Evolutionary conservation across 2,329 filamentous ascomycete species (phyloP), one percentile per base, ranked within the genome.

Genomic region (Colletotrichum sp.): DNA sequence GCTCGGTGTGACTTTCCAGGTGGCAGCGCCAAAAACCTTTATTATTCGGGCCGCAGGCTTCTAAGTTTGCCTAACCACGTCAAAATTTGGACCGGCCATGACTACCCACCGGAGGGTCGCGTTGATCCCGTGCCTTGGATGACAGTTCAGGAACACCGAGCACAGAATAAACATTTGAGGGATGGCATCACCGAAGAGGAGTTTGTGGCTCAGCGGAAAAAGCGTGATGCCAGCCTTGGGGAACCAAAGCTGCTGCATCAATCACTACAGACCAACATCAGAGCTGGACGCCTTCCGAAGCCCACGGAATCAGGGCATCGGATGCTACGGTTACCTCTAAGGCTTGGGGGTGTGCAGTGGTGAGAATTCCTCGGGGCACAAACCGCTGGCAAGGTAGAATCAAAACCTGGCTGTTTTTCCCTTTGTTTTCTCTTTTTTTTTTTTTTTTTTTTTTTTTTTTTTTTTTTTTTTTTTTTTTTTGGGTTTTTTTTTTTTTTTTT

Each of bases 1-100:
- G 90, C 89, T 0, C 84, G 89, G 4, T 89, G 88, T 67, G 90
- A 91, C 74, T 91, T 92, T 68, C 90, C 90, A 18, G 89, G 88
- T 1, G 90, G 90, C 3, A 85, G 83, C 65, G 86, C 89, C 1
- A 79, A 75, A 1, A 80, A 81, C 4, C 83, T 92, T 4, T 91
- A 83, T 71, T 57, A 79, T 6, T 90, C 89, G 1, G 86, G 80
- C 0, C 84, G 77, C 75, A 85, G 81, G 57, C 82, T 92, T 0
- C 83, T 91, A 0, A 72, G 78, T 24, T 68, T 91, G 2, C 85
- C 87, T 0, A 83, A 81, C 3, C 79, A 90, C 39, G 83, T 86
- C 60, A 88, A 86, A 65, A 85, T 92, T 60, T 92, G 88, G 86
- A 88, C 86, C 0, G 90, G 90, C 0, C 90, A 92, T 72, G 90